These are phyloP conservation scores for Abrus pulchellus DNA, from an alignment of 306 rosid genomes.

Conservation along the genomic window DNA sequence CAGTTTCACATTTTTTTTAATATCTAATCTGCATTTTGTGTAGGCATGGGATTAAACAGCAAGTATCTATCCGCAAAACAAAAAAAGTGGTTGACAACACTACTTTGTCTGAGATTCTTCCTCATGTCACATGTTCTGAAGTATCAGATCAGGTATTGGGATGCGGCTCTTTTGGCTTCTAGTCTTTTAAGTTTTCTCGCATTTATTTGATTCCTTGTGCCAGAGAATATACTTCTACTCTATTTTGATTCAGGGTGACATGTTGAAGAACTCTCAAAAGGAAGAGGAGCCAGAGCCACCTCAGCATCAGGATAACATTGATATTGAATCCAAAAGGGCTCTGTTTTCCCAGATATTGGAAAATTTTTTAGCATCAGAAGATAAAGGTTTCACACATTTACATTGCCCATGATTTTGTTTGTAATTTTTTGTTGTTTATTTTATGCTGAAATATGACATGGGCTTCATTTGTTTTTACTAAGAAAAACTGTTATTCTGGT, in stretches of 20 bases:
- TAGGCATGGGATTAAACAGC: slow-evolving; percentile 55
- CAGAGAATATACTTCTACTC: background rate
- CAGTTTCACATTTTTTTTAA: background rate
- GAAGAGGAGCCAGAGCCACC: background rate
- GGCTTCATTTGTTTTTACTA: background rate
- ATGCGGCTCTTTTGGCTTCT: background rate
- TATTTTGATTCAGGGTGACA: slow-evolving; percentile 13
- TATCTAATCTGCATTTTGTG: slow-evolving; percentile 38
- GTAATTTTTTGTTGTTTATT: background rate
- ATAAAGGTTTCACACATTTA: slow-evolving; percentile 46
- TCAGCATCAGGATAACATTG: background rate
- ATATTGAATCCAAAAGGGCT: background rate
- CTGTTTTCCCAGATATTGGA: slow-evolving; percentile 36
- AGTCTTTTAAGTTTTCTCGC: background rate
- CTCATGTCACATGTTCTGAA: slow-evolving; percentile 58
- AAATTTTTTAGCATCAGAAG: slow-evolving; percentile 45
- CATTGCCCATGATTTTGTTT: background rate
- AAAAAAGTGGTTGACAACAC: slow-evolving; percentile 36
- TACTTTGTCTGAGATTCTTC: slow-evolving; percentile 22
- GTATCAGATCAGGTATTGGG: slow-evolving; percentile 52
- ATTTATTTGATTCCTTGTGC: slow-evolving; percentile 7
- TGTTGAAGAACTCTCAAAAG: background rate
- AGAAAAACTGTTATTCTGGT: background rate
- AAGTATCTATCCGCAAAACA: slow-evolving; percentile 55
- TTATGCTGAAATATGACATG: background rate